phyloP scores from a whole-genome alignment of 2,329 filamentous ascomycete species.

The Lizonia empirigonia region DNA sequence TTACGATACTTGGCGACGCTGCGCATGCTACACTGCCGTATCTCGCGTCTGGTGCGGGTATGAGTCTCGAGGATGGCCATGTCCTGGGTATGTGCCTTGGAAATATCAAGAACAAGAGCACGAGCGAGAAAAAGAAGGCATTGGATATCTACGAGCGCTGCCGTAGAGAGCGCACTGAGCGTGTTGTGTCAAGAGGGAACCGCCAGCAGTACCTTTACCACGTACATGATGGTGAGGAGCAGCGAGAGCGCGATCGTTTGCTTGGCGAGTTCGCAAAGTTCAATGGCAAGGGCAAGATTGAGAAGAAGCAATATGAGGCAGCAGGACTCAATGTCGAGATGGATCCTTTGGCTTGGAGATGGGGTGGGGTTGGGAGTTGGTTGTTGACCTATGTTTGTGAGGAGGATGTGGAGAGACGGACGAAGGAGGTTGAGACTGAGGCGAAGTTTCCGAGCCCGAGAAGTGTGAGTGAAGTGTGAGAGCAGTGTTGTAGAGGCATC shows the following conservation, averaged over 20 bases:
- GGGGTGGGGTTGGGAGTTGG: constrained; percentile 45
- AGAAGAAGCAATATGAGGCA: constrained; percentile 23
- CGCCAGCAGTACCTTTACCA: constrained; percentile 67
- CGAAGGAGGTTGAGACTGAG: constrained; percentile 30
- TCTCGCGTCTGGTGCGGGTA: constrained; percentile 62
- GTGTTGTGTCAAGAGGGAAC: constrained; percentile 65
- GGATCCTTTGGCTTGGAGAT: constrained; percentile 48
- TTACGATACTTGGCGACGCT: constrained; percentile 67
- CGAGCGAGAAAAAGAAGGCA: constrained; percentile 46
- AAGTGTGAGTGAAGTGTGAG: constrained; percentile 15
- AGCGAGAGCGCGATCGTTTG: constrained; percentile 57
- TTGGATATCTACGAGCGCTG: constrained; percentile 62
- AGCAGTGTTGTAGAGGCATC: constrained; percentile 26
- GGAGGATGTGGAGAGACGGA: constrained; percentile 39
- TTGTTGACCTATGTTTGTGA: constrained; percentile 45
- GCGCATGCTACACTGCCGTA: constrained; percentile 70
- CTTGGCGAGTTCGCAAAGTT: constrained; percentile 36
- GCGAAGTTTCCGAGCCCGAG: background rate
- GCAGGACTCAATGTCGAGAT: constrained; percentile 30
- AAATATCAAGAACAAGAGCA: constrained; percentile 49
- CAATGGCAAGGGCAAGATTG: constrained; percentile 34
- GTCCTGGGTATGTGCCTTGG: constrained; percentile 63
- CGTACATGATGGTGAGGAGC: constrained; percentile 63
- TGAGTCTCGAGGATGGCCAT: constrained; percentile 66
- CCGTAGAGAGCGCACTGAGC: constrained; percentile 63